Base-by-base conservation (phyloP, 495 filamentous ascomycete genomes). In the Glutinoglossum americanum region DNA sequence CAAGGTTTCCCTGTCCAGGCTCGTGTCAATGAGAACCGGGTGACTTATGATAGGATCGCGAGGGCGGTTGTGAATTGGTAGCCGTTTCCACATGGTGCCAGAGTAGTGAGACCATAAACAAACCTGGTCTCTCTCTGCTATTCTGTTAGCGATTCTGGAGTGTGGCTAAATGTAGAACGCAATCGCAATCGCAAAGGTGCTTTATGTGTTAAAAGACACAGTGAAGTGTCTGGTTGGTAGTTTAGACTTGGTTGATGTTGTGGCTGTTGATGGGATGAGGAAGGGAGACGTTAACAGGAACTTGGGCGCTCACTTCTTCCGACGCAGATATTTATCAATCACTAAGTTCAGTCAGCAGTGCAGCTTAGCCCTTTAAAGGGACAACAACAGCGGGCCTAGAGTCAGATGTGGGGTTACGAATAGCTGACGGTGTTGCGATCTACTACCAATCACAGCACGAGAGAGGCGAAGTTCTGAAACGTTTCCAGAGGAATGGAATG, bases 81-180 rank as follows among this genome's bases (percentile, higher is more conserved):
- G 59, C 58, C 72, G 74, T 49, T 67, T 66, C 72, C 72, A 76
- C 74, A 76, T 76, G 1, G 57, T 66, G 49, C 49, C 1, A 28
- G 23, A 27, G 49, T 13, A 32, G 19, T 13, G 49, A 28, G 41
- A 21, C 41, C 41, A 17, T 41, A 7, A 41, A 17, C 49, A 53
- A 27, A 33, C 49, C 4, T n/a, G 51, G 21, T 26, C 51, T 28
- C 51, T 54, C 51, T 4, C 30, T 13, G 30, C 4, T 27, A 27
- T 53, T 53, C 17, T n/a, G 51, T 45, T 45, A 45, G 41, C 41
- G 17, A 45, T 45, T 45, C 41, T 45, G 41, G 9, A 23, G n/a
- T 21, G 13, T 21, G 41, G 17, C 4, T 5, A 21, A 45, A 3
- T 45, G 41, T 23, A 13, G 41, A 45, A 23, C n/a, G 17, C n/a